Evolutionary conservation across 2,329 filamentous ascomycete genomes (phyloP).

Genomic region (Botrytis galanthina): DNA sequence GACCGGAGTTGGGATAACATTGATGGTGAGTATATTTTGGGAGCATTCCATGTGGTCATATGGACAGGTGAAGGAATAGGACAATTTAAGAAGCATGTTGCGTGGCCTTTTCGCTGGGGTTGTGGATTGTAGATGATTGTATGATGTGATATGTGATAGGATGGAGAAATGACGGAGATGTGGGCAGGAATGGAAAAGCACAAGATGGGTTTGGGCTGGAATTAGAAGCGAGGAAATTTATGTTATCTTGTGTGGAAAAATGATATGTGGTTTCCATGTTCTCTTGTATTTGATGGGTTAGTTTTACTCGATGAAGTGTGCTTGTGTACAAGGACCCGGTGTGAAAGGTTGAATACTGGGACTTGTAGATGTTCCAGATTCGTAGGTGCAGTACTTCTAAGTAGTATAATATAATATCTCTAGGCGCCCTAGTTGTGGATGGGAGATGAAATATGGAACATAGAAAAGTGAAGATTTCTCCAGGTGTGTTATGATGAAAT

Average conservation of each 20-base stretch:
- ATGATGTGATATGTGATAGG: conserved; percentile 15
- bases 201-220: not conserved
- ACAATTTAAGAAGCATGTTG: not conserved
- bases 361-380: not conserved
- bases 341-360: not conserved
- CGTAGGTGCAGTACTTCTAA: not conserved
- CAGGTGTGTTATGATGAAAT: not conserved
- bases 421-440: not conserved
- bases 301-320: not conserved
- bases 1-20: conserved; percentile 21
- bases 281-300: not conserved
- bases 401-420: not conserved
- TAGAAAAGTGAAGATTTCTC: not conserved
- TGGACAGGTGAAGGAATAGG: conserved; percentile 11
- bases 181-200: not conserved
- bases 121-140: conserved; percentile 4
- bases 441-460: not conserved
- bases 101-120: not conserved
- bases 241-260: not conserved
- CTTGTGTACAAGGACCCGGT: not conserved
- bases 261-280: not conserved
- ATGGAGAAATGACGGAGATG: conserved; percentile 5
- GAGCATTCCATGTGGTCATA: conserved; percentile 10
- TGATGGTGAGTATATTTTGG: conserved; percentile 9
- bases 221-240: conserved; percentile 8